Evolutionary conservation across 2,329 filamentous ascomycete genomes (phyloP).

Genomic region (Botrytis porri): DNA sequence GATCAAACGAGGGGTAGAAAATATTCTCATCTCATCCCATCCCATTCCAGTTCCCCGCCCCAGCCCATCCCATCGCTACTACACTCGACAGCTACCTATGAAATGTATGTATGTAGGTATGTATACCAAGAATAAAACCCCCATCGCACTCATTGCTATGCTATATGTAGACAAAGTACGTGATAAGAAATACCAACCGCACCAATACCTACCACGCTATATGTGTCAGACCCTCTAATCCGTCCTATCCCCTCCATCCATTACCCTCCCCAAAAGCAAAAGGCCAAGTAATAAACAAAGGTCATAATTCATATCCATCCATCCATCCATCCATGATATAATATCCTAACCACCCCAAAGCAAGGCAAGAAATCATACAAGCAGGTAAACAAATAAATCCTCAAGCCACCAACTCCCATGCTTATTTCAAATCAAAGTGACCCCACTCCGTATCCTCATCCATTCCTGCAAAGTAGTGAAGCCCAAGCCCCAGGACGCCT

Average conservation of each 20-base stretch:
- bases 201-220: background rate
- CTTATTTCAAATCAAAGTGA: slow-evolving; percentile 3
- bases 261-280: background rate
- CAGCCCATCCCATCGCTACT: background rate
- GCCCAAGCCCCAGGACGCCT: background rate
- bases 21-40: background rate
- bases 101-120: background rate
- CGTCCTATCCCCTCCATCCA: background rate
- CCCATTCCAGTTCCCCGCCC: background rate
- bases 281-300: background rate
- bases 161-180: background rate
- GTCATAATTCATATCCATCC: slow-evolving; percentile 9
- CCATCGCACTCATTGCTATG: background rate
- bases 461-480: background rate
- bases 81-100: background rate
- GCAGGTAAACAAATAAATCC: background rate
- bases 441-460: background rate
- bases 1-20: background rate
- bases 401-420: slow-evolving; percentile 3
- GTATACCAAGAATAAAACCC: background rate
- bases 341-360: slow-evolving; percentile 8
- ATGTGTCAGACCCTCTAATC: background rate
- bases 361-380: background rate
- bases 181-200: background rate
- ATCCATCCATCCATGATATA: slow-evolving; percentile 8